These are phyloP conservation scores for Purshia tridentata DNA, from an alignment of 306 rosid genomes.

Conservation along the genomic window DNA sequence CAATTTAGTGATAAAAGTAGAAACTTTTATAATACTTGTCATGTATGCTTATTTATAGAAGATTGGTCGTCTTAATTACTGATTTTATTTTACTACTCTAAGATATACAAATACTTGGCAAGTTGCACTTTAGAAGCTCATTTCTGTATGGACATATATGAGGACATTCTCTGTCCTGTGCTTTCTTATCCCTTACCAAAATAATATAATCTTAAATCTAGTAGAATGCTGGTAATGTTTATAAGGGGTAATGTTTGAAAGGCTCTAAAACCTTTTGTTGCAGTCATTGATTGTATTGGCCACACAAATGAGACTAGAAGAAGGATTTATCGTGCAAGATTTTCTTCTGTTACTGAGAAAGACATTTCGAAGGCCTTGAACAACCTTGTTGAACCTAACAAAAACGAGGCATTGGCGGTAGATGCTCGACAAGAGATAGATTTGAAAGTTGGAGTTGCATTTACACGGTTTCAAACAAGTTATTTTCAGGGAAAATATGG, in stretches of 20 bases:
- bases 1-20: not conserved
- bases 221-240: not conserved
- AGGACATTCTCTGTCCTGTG: not conserved
- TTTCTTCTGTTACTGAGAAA: conserved; percentile 90
- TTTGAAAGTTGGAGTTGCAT: conserved; percentile 98
- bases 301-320: conserved; percentile 44
- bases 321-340: conserved; percentile 77
- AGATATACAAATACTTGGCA: not conserved
- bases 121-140: not conserved
- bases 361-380: conserved; percentile 86
- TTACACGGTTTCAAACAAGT: conserved; percentile 87
- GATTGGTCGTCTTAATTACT: not conserved
- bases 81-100: not conserved
- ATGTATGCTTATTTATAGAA: not conserved
- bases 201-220: not conserved
- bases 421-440: conserved; percentile 99
- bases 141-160: not conserved
- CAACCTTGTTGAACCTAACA: conserved; percentile 80
- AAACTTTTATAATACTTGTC: not conserved
- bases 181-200: not conserved
- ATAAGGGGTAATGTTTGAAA: not conserved
- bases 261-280: conserved; percentile 29
- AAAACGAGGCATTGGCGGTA: conserved; percentile 83
- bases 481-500: conserved; percentile 95
- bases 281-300: conserved; percentile 83